Evolutionary conservation across 805 yeast species (phyloP).

Genomic region (Vanderwaltozyma tropicalis): DNA sequence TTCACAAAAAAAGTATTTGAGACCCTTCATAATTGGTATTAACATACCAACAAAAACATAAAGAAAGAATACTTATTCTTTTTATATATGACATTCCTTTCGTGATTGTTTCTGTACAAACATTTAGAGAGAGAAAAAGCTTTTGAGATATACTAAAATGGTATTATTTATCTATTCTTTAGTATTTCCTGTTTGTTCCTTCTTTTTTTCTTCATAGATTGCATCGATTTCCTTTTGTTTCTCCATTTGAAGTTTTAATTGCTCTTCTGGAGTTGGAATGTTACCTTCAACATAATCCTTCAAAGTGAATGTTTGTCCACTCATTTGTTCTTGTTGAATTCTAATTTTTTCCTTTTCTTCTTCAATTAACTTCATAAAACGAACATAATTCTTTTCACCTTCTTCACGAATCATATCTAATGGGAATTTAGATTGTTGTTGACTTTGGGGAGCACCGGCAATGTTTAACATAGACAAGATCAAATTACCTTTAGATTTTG

Average conservation of each 20-base stretch:
- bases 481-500: slow-evolving; percentile 37
- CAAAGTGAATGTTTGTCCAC: slow-evolving; percentile 72
- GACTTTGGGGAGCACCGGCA: slow-evolving; percentile 11
- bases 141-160: background rate
- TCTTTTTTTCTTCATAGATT: slow-evolving; percentile 24
- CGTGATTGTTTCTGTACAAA: too few relatives aligned
- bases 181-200: slow-evolving; percentile 4
- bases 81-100: too few relatives aligned
- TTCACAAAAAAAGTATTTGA: too few relatives aligned
- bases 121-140: too few relatives aligned
- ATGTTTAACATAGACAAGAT: slow-evolving; percentile 57
- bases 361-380: slow-evolving; percentile 69
- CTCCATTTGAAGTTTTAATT: slow-evolving; percentile 34
- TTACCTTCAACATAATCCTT: slow-evolving; percentile 81
- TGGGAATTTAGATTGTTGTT: slow-evolving; percentile 41
- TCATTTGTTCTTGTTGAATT: slow-evolving; percentile 69
- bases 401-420: slow-evolving; percentile 83
- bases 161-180: too few relatives aligned
- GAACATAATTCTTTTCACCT: slow-evolving; percentile 80
- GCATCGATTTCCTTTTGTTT: slow-evolving; percentile 33
- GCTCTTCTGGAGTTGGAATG: slow-evolving; percentile 64
- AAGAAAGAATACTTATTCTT: too few relatives aligned
- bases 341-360: slow-evolving; percentile 62
- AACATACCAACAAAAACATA: too few relatives aligned
- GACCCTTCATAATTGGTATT: too few relatives aligned